A percentile compares a stretch with the other conserved stretches of the same genome.
phyloP scores from a whole-genome alignment of 768 basidiomycete species.

The Termitomyces sp. region DNA sequence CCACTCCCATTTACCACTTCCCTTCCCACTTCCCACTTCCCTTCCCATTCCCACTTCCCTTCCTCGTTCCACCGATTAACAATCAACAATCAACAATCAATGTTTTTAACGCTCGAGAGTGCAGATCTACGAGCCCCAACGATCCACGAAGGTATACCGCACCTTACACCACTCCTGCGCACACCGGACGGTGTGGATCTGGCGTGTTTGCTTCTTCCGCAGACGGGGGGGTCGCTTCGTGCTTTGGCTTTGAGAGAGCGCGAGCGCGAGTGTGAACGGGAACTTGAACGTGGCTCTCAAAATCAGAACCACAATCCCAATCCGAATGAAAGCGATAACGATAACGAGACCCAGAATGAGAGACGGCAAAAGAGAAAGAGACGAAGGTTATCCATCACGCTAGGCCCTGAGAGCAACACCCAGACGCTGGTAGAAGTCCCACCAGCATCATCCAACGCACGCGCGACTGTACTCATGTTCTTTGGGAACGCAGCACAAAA shows the following conservation, averaged over 20 bases:
- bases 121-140: not conserved
- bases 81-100: too few relatives aligned
- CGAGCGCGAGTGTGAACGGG: too few relatives aligned
- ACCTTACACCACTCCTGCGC: not conserved
- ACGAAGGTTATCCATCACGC: not conserved
- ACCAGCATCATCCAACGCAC: not conserved
- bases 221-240: not conserved
- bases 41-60: not conserved
- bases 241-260: not conserved
- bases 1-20: not conserved
- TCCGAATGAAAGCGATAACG: too few relatives aligned
- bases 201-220: not conserved
- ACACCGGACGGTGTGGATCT: not conserved
- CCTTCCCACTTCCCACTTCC: not conserved
- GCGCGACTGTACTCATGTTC: slow-evolving; percentile 1
- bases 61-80: too few relatives aligned
- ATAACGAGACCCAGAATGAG: not conserved
- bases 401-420: not conserved
- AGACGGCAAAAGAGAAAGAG: not conserved
- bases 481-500: not conserved
- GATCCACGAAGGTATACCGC: not conserved
- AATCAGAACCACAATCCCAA: too few relatives aligned
- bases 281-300: too few relatives aligned
- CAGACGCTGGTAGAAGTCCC: not conserved
- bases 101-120: too few relatives aligned